A percentile compares a stretch with the other conserved stretches of the same genome.
Evolutionary conservation across 257 asterid species (phyloP).

Genomic region (Ilex aquifolium): DNA sequence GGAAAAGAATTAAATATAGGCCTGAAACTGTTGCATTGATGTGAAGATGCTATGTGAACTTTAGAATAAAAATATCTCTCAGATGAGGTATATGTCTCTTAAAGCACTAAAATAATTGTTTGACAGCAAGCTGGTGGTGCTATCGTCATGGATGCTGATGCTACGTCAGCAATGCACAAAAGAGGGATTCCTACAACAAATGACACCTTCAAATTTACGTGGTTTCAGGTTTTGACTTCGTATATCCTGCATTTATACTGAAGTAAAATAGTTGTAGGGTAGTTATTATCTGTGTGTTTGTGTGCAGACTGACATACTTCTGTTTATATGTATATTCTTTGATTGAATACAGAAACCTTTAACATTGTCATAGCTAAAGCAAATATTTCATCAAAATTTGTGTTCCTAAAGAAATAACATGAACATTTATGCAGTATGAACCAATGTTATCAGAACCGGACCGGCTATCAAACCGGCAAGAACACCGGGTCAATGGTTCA

Average conservation of each 20-base stretch:
- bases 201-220: slow-evolving; percentile 72
- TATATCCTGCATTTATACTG: background rate
- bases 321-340: no score
- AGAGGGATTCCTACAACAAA: slow-evolving; percentile 71
- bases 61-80: background rate
- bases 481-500: no score
- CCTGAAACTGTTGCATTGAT: background rate
- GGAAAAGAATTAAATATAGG: background rate
- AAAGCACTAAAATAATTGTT: slow-evolving; percentile 2
- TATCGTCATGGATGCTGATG: slow-evolving; percentile 92
- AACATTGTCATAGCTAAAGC: no score
- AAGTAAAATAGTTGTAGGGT: no score
- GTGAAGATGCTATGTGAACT: background rate
- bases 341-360: no score
- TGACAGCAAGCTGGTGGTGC: slow-evolving; percentile 70
- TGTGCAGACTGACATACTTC: no score
- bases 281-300: no score
- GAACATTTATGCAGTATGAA: no score
- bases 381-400: no score
- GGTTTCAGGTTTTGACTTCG: slow-evolving; percentile 62
- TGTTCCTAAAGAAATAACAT: no score
- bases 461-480: no score
- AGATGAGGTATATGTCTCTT: slow-evolving; percentile 8
- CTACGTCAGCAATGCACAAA: slow-evolving; percentile 71
- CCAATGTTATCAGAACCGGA: no score